A percentile compares a stretch with the other conserved stretches of the same genome.
Evolutionary conservation across 75 land plant genomes (phyloP).

Genomic region (Chamaecyparis obtusa): DNA sequence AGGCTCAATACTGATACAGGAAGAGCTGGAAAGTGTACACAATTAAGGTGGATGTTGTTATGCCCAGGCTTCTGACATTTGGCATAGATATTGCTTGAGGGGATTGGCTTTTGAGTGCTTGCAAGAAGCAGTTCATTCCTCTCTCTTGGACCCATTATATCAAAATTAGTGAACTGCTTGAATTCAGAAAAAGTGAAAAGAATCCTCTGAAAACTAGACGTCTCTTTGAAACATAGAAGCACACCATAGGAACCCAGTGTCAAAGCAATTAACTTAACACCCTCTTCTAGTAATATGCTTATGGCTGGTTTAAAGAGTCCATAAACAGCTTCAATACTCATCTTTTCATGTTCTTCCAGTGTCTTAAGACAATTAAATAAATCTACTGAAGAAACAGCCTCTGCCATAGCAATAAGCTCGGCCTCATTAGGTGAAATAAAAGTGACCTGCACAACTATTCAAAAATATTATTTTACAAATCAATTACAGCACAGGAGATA

Average conservation of each 20-base stretch:
- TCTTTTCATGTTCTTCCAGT: neutral
- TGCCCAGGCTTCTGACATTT: neutral
- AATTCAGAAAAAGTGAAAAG: neutral
- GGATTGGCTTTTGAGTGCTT: neutral
- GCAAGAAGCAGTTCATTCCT: neutral
- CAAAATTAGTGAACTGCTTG: neutral
- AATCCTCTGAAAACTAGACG: slow-evolving; percentile 13
- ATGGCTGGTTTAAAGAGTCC: slow-evolving; percentile 53
- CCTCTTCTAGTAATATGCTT: slow-evolving; percentile 57
- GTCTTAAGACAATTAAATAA: slow-evolving; percentile 16
- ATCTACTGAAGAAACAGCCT: slow-evolving; percentile 44
- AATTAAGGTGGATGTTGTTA: slow-evolving; percentile 2
- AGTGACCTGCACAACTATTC: slow-evolving; percentile 52
- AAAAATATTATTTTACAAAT: neutral
- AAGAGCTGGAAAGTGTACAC: slow-evolving; percentile 79
- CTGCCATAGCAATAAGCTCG: slow-evolving; percentile 91
- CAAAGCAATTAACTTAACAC: slow-evolving; percentile 59
- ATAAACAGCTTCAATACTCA: slow-evolving; percentile 34
- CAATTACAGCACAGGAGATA: neutral
- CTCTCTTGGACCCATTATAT: neutral
- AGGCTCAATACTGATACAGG: slow-evolving; percentile 76
- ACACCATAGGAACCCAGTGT: slow-evolving; percentile 83
- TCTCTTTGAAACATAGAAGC: slow-evolving; percentile 58
- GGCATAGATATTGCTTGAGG: neutral
- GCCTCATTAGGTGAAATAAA: slow-evolving; percentile 82